Evolutionary conservation across 495 filamentous ascomycete genomes (phyloP), one percentile per base, ranked within the genome.

Genomic region (Talaromyces proteolyticus): DNA sequence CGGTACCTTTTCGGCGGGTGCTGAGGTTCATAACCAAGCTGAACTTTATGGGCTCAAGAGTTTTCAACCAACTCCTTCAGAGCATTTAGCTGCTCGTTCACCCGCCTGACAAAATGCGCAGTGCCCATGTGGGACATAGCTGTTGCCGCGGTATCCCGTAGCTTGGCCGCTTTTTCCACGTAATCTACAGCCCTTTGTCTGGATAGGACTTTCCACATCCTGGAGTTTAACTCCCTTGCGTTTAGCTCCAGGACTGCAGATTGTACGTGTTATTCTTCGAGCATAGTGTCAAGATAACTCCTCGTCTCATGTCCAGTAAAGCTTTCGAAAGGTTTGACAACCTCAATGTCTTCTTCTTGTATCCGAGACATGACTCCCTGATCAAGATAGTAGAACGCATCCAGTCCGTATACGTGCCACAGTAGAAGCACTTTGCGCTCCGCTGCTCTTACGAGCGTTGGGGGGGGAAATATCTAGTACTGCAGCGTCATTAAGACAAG

Each of bases 371-470:
- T 41, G 6, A 41, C 26, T 22, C 49, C 53, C 4, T 41, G 38
- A 53, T 56, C 50, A 24, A 56, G 39, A 25, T 46, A 49, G 25
- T 49, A 18, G 34, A 56, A 56, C 2, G 54, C 44, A 38, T 56
- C 54, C 12, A 53, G 54, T 10, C 50, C 50, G 48, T 56, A 56
- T 7, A 56, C 24, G 21, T 56, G 54, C 54, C 54, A 53, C 8
- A 49, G 49, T 1, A 56, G 54, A 25, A 56, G 45, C 25, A 41
- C 29, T 7, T 40, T 44, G 3, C 54, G 50, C 44, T 53, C 38
- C 11, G 21, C 8, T 23, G 39, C 50, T 11, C 42, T 36, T 10
- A 49, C 37, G 44, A 55, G 8, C 1, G 14, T 37, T n/a, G n/a
- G 12, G 17, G 17, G 16, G 16, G 42, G 29, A 23, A 49, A 38